Base-by-base conservation (phyloP, 306 rosid genomes). In the Luffa aegyptiaca region DNA sequence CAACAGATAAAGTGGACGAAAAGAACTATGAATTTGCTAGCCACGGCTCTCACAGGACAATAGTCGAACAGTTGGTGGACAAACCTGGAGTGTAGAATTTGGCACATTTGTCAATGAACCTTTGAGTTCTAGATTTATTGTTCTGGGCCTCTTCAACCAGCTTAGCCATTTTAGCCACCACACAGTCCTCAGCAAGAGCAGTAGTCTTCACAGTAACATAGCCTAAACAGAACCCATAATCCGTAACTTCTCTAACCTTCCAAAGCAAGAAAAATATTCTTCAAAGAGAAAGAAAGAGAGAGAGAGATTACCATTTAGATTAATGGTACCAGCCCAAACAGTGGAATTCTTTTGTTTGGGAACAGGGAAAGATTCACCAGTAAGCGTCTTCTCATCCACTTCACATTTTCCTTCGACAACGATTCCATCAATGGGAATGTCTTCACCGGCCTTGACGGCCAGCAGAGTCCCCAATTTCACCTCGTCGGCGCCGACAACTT, bases 131-230 rank as follows among this genome's bases (percentile, higher is more conserved):
- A 62, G 98, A 80, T 85, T 93, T 96, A 80, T 95, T 91, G 89
- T 89, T 93, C 58, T 93, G 97, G 45, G 99, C 99, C 81, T 91
- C 98, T 89, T 96, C 98, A 2, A 96, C 99, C 49, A 96, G 96
- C 87, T 87, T 93, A 20, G 92, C 89, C 99, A 96, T 93, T 87
- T 96, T 93, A 76, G 99, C 93, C 85, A 96, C 97, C 74, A 91
- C 91, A 82, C 96, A 91, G 41, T 96, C 99, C 83, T 96, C 97
- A 37, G 97, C 91, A 44, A 91, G 83, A 44, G 98, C 88, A 66
- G 92, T 88, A 71, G 99, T 96, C 80, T 89, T 96, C n/a, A 96
- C 96, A 85, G 88, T 86, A 52, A 96, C 63, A 81, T 91, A 96
- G 52, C 99, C 99, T 96, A 8, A 13, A 85, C 53, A 77, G 52